phyloP scores from a whole-genome alignment of 2,329 filamentous ascomycete genomes.

The Aspergillus nomiae region DNA sequence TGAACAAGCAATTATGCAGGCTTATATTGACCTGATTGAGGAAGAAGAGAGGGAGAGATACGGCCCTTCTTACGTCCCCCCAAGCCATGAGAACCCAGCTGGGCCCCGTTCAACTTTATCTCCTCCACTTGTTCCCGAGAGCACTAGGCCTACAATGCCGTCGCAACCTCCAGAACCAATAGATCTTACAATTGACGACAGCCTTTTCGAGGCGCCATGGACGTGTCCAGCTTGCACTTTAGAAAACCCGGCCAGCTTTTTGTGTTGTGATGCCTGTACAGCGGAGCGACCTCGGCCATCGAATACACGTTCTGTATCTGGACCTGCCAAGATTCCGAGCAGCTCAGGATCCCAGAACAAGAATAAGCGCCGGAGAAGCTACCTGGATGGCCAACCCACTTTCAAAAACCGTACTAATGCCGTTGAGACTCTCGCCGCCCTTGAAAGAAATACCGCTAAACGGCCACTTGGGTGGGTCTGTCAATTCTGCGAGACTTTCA shows the following conservation, averaged over 20 bases:
- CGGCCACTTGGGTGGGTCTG: conserved; percentile 62
- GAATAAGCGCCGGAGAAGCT: conserved; percentile 26
- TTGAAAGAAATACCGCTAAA: conserved; percentile 46
- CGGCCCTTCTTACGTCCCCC: conserved; percentile 57
- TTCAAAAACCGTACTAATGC: conserved; percentile 34
- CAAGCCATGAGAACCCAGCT: conserved; percentile 55
- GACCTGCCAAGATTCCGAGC: conserved; percentile 7
- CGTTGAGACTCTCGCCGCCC: conserved; percentile 39
- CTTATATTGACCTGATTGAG: conserved; percentile 82
- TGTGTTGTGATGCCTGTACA: conserved; percentile 63
- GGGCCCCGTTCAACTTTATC: conserved; percentile 45
- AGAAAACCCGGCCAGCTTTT: conserved; percentile 60
- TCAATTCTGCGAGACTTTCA: conserved; percentile 59
- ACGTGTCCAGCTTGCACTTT: conserved; percentile 64
- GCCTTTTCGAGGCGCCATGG: conserved; percentile 52
- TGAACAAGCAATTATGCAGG: conserved; percentile 80
- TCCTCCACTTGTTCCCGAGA: conserved; percentile 39
- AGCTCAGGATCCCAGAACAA: conserved; percentile 14
- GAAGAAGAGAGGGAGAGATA: conserved; percentile 69
- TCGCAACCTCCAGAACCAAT: conserved; percentile 11
- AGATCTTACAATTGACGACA: conserved; percentile 28
- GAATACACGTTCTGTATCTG: conserved; percentile 17
- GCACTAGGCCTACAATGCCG: conserved; percentile 25
- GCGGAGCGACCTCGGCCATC: conserved; percentile 52
- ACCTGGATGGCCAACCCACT: conserved; percentile 17